Evolutionary conservation across 768 basidiomycete genomes (phyloP), one percentile per base, ranked within the genome.

Genomic region (Tubosaeta sp.): DNA sequence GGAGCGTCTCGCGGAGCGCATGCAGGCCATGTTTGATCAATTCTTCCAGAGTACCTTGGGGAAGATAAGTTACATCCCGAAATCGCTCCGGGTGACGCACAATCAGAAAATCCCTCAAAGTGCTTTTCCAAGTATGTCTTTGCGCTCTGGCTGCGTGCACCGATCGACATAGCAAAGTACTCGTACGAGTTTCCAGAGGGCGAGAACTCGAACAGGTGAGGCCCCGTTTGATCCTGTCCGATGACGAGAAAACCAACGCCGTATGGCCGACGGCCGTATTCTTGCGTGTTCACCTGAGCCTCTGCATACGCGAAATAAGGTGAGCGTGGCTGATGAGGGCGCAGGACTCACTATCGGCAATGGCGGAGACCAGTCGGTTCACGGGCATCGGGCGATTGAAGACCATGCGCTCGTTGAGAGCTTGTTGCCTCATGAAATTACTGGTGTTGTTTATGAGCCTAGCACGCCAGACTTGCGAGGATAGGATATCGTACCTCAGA

Each of bases 371-470:
- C 31, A 97, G 85, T 49, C 95, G 82, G 66, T 91, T 92, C 0
- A 98, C 91, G 48, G 97, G 97, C 45, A 97, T 83, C 19, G 94
- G 91, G 39, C 97, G 84, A 72, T 91, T 95, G 76, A 94, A 97
- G 45, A 90, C 74, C 95, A 99, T 97, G 59, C 86, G 85, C 12
- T 88, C 91, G 31, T 83, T 83, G 87, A 98, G 93, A 45, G 97
- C 95, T 74, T 98, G 92, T 70, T 98, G 97, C 35, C 97, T 83
- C 97, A 99, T 98, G 70, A 95, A 97, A 75, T 99, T 98, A 69
- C 95, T 97, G 62, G 4, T 13, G 43, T 48, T 48, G 52, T 49
- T 27, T 2, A n/a, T 56, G 17, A 43, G 39, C 43, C 39, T 25
- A 22, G 14, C 27, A 35, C 39, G 37, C 31, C 13, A n/a, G 35